Conservation (phyloP, 2,329 filamentous ascomycete genomes). For the Beauveria australis region DNA sequence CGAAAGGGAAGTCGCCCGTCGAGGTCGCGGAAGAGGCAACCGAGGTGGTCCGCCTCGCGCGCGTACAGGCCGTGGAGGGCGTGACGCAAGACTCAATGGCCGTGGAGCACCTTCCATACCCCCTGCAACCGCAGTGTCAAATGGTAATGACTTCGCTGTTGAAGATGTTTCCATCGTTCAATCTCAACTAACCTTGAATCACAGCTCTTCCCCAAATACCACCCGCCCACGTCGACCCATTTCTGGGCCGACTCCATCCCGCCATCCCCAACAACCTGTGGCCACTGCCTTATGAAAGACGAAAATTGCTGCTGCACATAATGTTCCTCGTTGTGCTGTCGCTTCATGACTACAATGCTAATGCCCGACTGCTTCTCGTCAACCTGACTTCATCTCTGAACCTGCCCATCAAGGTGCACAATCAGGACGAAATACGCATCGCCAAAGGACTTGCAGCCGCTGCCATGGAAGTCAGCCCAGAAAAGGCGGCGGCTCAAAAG, state of each 20-base stretch:
- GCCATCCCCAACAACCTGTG: slow-evolving; percentile 54
- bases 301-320: slow-evolving; percentile 61
- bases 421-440: slow-evolving; percentile 66
- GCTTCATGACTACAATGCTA: slow-evolving; percentile 67
- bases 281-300: slow-evolving; percentile 50
- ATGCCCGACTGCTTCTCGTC: slow-evolving; percentile 64
- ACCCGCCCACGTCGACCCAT: slow-evolving; percentile 36
- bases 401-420: slow-evolving; percentile 56
- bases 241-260: slow-evolving; percentile 43
- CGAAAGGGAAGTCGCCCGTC: background rate
- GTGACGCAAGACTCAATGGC: background rate
- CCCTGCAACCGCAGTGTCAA: slow-evolving; percentile 18
- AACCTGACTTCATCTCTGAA: slow-evolving; percentile 62
- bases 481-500: slow-evolving; percentile 24
- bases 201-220: slow-evolving; percentile 32
- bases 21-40: slow-evolving; percentile 25
- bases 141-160: slow-evolving; percentile 21
- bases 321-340: slow-evolving; percentile 66
- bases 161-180: background rate
- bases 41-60: slow-evolving; percentile 1
- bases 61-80: slow-evolving; percentile 13
- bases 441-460: slow-evolving; percentile 67
- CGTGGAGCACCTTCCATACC: slow-evolving; percentile 19
- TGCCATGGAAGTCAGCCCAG: slow-evolving; percentile 41
- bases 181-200: slow-evolving; percentile 10